Conservation (phyloP, 441 rosid species). For the Arabidopsis lyrata region DNA sequence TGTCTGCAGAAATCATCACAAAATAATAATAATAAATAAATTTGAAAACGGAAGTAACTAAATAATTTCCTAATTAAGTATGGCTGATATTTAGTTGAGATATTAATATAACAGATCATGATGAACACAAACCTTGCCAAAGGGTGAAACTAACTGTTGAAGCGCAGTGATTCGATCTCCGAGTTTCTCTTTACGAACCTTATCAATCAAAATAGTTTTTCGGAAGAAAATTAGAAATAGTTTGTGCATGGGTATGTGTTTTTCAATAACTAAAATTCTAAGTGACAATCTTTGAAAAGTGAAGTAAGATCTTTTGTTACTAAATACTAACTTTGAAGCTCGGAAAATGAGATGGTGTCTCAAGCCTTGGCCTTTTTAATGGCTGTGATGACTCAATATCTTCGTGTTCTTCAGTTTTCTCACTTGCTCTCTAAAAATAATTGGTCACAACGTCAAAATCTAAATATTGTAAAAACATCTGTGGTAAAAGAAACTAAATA, state of each 20-base stretch:
- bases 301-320: neutral
- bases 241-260: neutral
- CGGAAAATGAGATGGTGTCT: slow-evolving; percentile 81
- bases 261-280: slow-evolving; percentile 7
- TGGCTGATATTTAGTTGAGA: slow-evolving; percentile 14
- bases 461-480: neutral
- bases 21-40: neutral
- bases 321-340: slow-evolving; percentile 79
- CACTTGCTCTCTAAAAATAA: slow-evolving; percentile 37
- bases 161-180: slow-evolving; percentile 82
- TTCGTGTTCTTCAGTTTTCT: slow-evolving; percentile 49
- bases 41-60: neutral
- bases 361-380: slow-evolving; percentile 70
- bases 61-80: neutral
- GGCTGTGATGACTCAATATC: slow-evolving; percentile 47
- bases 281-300: neutral
- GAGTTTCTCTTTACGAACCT: slow-evolving; percentile 79
- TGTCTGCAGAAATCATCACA: slow-evolving; percentile 52
- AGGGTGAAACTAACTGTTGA: slow-evolving; percentile 82
- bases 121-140: slow-evolving; percentile 65
- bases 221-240: neutral
- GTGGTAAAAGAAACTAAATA: neutral
- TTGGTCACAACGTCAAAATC: slow-evolving; percentile 21
- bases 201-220: slow-evolving; percentile 26
- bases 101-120: slow-evolving; percentile 28